Evolutionary conservation across 139 green algal species (phyloP).

Genomic region (Spirogloea muscicola): DNA sequence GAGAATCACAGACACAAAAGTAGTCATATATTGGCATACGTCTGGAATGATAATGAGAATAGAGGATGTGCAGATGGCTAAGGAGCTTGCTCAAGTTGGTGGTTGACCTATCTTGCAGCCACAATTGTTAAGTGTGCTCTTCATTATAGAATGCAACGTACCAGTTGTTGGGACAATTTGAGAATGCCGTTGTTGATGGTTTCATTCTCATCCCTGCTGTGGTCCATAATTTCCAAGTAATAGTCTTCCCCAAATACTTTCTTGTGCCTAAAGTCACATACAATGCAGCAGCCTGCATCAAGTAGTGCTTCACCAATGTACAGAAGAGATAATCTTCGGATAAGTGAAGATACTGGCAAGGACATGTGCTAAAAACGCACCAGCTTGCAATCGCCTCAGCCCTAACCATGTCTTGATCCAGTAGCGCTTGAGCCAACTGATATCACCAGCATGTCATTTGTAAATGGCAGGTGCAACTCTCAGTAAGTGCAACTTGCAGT

Average conservation of each 20-base stretch:
- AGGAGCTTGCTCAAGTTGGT: too few relatives aligned
- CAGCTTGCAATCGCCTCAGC: not conserved
- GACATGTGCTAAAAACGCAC: too few relatives aligned
- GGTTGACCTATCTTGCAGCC: too few relatives aligned
- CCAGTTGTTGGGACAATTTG: conserved; percentile 9
- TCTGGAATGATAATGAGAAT: not conserved
- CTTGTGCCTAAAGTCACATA: conserved; percentile 20
- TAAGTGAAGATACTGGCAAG: too few relatives aligned
- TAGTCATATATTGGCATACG: not conserved
- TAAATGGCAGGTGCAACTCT: too few relatives aligned
- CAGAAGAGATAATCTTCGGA: too few relatives aligned
- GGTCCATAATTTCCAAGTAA: conserved; percentile 40
- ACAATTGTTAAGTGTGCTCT: too few relatives aligned
- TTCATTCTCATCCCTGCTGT: conserved; percentile 3
- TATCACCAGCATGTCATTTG: too few relatives aligned
- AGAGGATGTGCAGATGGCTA: too few relatives aligned
- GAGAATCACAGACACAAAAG: not conserved
- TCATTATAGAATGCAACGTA: not conserved
- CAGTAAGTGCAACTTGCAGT: too few relatives aligned
- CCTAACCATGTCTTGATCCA: conserved; percentile 11
- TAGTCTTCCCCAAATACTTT: conserved; percentile 41
- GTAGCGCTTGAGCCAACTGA: conserved; percentile 3
- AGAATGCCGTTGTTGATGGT: conserved; percentile 16
- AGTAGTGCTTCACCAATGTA: too few relatives aligned
- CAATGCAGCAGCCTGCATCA: too few relatives aligned